phyloP scores from a whole-genome alignment of 805 yeast species.

The Wickerhamiella cacticola region DNA sequence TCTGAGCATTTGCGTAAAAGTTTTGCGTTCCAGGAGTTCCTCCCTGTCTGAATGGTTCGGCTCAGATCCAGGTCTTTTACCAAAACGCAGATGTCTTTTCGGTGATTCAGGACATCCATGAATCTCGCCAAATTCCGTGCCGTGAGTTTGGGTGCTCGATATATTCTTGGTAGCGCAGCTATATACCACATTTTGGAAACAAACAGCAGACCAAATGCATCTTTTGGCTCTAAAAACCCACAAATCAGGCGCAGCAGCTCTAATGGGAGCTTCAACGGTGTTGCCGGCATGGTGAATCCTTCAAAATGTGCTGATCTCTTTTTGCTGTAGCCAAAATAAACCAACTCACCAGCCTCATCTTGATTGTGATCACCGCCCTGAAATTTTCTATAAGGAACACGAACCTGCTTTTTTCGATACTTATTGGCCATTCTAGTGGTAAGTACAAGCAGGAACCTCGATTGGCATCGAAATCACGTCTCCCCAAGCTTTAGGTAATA shows the following conservation, averaged over 20 bases:
- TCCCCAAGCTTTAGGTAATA: too few relatives aligned
- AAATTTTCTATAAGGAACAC: slow-evolving; percentile 69
- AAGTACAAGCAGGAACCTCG: too few relatives aligned
- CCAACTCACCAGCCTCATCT: slow-evolving; percentile 15
- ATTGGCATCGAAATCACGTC: too few relatives aligned
- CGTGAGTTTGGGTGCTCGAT: slow-evolving; percentile 47
- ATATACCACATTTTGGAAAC: slow-evolving; percentile 52
- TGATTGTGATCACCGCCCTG: slow-evolving; percentile 29
- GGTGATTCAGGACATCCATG: slow-evolving; percentile 50
- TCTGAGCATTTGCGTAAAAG: slow-evolving; percentile 64
- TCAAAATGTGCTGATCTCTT: not conserved
- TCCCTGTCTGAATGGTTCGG: slow-evolving; percentile 76
- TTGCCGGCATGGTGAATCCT: slow-evolving; percentile 9
- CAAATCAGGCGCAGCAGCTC: slow-evolving; percentile 39
- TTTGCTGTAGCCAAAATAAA: slow-evolving; percentile 9
- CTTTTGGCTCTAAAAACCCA: slow-evolving; percentile 21
- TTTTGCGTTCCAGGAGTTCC: slow-evolving; percentile 79
- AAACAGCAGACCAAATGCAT: slow-evolving; percentile 36
- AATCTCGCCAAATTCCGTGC: slow-evolving; percentile 60
- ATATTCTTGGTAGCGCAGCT: slow-evolving; percentile 52
- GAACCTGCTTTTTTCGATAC: slow-evolving; percentile 69
- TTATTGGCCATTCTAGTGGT: slow-evolving; percentile 89
- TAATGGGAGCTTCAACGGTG: slow-evolving; percentile 33
- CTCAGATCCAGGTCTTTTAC: slow-evolving; percentile 64
- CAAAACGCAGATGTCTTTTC: slow-evolving; percentile 38